These are phyloP conservation scores for Dendrobium nobile DNA, from an alignment of 106 monocot genomes.

Conservation along the genomic window DNA sequence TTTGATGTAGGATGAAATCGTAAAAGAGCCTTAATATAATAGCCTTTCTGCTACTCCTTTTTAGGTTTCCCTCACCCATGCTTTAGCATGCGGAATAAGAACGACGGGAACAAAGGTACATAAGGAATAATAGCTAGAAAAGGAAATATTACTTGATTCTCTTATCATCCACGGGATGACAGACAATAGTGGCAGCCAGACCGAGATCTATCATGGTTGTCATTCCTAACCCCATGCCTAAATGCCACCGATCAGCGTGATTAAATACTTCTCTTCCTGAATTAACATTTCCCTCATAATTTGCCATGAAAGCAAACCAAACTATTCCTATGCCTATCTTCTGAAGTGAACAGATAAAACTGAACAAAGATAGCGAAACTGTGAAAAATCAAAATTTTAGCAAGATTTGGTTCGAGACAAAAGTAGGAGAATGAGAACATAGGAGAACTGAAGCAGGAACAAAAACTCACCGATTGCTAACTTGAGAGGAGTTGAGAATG, in stretches of 20 bases:
- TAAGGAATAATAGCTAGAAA: not conserved
- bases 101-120: not conserved
- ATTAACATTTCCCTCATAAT: not conserved
- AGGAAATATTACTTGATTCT: not conserved
- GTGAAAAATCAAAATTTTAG: not conserved
- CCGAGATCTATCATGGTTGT: slow-evolving; percentile 74
- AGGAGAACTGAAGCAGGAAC: not conserved
- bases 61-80: not conserved
- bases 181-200: slow-evolving; percentile 58
- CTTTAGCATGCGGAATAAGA: not conserved
- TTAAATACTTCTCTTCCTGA: not conserved
- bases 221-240: slow-evolving; percentile 56
- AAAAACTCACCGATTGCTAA: slow-evolving; percentile 36
- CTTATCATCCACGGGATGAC: slow-evolving; percentile 43
- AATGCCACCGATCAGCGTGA: slow-evolving; percentile 35
- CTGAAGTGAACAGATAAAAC: not conserved
- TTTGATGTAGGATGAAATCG: not conserved
- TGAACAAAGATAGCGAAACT: not conserved
- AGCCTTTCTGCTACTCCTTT: not conserved
- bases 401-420: not conserved
- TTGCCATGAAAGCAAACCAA: not conserved
- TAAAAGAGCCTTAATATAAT: not conserved
- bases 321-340: not conserved
- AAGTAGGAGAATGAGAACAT: not conserved
- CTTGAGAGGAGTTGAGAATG: slow-evolving; percentile 13